Base-by-base conservation (phyloP, 129 eudicot species). In the Ambrosia trifida region DNA sequence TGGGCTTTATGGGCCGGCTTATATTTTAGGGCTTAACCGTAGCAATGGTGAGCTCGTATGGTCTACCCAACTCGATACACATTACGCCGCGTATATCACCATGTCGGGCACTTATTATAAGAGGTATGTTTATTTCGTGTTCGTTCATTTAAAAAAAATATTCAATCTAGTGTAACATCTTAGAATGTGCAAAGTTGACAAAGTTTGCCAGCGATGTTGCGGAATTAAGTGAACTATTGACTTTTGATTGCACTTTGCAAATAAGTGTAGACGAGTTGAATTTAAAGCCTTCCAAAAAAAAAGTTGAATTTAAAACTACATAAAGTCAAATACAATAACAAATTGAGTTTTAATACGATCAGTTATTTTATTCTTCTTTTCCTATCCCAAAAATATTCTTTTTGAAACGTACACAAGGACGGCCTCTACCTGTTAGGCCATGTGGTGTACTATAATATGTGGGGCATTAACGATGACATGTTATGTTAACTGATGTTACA, bases 1-100 rank as follows among this genome's bases (percentile, higher is more conserved):
- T 3, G 76, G 85, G 13, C 75, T 86, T n/a, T 83, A 84, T 41
- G 96, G 91, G 18, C 91, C 91, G 1, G 91, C 79, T 35, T 80
- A 70, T 28, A 73, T 84, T 18, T 10, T 86, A 31, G 89, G 88
- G 16, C 79, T 89, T 41, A 66, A 57, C 12, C 82, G 82, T n/a
- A 57, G 83, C 35, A 68, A 78, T 0, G 92, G 89, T 11, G 32
- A 40, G 43, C 83, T 84, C n/a, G 77, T 86, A 1, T 86, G 96
- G 96, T 74, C 77, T 4, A 81, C 82, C 2, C 84, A 51, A 77
- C 79, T 89, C 6, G 85, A 78, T 52, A 65, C 70, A 0, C 89
- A 74, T 72, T 84, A 82, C 16, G 71, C 71, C 0, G 44, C 79
- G 36, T 4, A 72, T 28, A 75, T 89, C 65, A 86, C 96, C 69